These are phyloP conservation scores for Blastobotrys serpentis DNA, from an alignment of 1,139 yeast species.

Conservation along the genomic window DNA sequence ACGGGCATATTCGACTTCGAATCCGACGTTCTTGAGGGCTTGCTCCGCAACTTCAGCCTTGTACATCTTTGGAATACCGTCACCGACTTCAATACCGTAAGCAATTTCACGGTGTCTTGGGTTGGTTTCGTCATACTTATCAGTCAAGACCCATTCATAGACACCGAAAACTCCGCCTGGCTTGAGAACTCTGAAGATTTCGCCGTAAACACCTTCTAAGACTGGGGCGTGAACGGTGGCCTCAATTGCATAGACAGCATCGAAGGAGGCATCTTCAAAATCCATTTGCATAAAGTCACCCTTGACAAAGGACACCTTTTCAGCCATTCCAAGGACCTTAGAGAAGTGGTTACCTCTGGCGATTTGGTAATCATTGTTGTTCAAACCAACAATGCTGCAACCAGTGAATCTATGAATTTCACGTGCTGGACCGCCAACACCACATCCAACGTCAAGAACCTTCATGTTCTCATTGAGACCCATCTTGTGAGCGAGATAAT, in stretches of 20 bases:
- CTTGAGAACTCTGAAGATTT: slow-evolving; percentile 91
- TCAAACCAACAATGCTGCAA: slow-evolving; percentile 82
- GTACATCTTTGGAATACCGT: slow-evolving; percentile 98
- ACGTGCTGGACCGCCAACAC: slow-evolving; percentile 99
- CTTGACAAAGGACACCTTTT: slow-evolving; percentile 82
- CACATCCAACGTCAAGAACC: slow-evolving; percentile 98
- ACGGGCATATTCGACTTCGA: slow-evolving; percentile 67
- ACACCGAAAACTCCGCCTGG: slow-evolving; percentile 98
- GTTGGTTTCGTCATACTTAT: slow-evolving; percentile 81
- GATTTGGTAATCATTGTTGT: slow-evolving; percentile 94
- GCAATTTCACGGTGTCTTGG: slow-evolving; percentile 91
- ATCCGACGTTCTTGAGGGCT: slow-evolving; percentile 86
- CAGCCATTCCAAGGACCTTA: slow-evolving; percentile 57
- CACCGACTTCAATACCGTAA: slow-evolving; percentile 97
- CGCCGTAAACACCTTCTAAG: slow-evolving; percentile 92
- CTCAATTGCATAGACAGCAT: slow-evolving; percentile 97
- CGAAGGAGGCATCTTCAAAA: slow-evolving; percentile 82
- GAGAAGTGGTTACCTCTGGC: slow-evolving; percentile 89
- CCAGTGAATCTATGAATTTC: slow-evolving; percentile 91
- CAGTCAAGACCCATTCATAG: slow-evolving; percentile 99
- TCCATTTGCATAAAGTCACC: slow-evolving; percentile 99
- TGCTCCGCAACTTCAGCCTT: slow-evolving; percentile 77
- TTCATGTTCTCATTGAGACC: slow-evolving; percentile 74
- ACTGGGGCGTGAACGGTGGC: slow-evolving; percentile 98
- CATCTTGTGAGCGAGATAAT: slow-evolving; percentile 86